These are phyloP conservation scores for Mycocentrospora acerina DNA, from an alignment of 2,329 filamentous ascomycete genomes.

Conservation along the genomic window DNA sequence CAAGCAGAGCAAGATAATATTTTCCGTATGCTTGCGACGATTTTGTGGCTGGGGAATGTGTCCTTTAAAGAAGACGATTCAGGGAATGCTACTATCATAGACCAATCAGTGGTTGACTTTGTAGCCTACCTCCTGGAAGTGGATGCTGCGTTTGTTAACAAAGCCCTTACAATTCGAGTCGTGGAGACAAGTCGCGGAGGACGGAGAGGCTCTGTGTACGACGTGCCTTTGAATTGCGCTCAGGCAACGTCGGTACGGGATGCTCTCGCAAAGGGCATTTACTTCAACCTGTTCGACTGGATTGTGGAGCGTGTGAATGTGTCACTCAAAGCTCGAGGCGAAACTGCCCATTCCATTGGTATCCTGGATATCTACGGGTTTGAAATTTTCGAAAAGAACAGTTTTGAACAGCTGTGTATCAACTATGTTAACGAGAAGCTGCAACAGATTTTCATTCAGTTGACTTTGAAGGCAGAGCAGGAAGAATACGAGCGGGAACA, in stretches of 20 bases:
- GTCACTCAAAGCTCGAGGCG: slow-evolving; percentile 76
- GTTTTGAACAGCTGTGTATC: slow-evolving; percentile 98
- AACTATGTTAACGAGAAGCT: slow-evolving; percentile 99
- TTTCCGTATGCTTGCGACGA: slow-evolving; percentile 88
- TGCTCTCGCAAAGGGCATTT: slow-evolving; percentile 91
- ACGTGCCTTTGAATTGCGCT: slow-evolving; percentile 79
- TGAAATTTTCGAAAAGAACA: slow-evolving; percentile 97
- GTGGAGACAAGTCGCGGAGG: slow-evolving; percentile 70
- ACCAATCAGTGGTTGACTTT: slow-evolving; percentile 92
- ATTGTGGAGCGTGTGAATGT: slow-evolving; percentile 91
- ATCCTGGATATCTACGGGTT: slow-evolving; percentile 99
- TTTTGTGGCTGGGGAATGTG: slow-evolving; percentile 94
- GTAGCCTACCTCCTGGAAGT: slow-evolving; percentile 92
- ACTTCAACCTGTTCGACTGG: slow-evolving; percentile 98
- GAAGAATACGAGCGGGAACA: slow-evolving; percentile 95
- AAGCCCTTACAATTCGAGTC: slow-evolving; percentile 86
- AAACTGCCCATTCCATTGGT: slow-evolving; percentile 81
- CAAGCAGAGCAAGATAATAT: slow-evolving; percentile 93
- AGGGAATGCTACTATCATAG: slow-evolving; percentile 82
- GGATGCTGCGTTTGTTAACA: slow-evolving; percentile 74
- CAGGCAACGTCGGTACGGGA: slow-evolving; percentile 88
- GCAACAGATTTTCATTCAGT: slow-evolving; percentile 98
- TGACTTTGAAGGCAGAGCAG: slow-evolving; percentile 94
- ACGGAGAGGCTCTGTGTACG: slow-evolving; percentile 66
- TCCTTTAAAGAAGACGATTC: slow-evolving; percentile 86